Percentiles rank a stretch among this genome's conserved stretches.
phyloP scores from a whole-genome alignment of 1,284 basidiomycete genomes.

The Ustilago curta region DNA sequence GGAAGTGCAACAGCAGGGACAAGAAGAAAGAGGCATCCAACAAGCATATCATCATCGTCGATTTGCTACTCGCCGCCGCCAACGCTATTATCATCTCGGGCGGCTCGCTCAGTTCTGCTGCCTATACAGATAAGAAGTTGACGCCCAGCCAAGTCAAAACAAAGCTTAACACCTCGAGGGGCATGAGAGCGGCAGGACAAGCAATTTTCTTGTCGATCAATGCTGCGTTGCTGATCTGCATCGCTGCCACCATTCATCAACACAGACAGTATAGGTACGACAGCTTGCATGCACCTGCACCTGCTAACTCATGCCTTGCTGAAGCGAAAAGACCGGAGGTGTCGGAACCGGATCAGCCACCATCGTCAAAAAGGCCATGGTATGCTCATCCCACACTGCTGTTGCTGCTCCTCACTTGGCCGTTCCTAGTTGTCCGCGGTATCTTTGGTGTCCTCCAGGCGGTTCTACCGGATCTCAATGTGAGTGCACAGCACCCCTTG shows the following conservation, averaged over 20 bases:
- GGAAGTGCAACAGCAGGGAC: conserved; percentile 2
- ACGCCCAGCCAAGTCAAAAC: conserved; percentile 1
- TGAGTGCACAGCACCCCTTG: conserved; percentile 1
- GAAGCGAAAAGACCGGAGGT: not conserved
- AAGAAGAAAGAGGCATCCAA: not conserved
- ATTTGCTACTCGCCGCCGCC: conserved; percentile 31
- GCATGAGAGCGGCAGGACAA: conserved; percentile 30
- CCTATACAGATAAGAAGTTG: conserved; percentile 11
- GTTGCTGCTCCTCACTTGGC: conserved; percentile 43
- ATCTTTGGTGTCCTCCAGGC: conserved; percentile 43
- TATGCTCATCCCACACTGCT: conserved; percentile 35
- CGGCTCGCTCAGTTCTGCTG: conserved; percentile 22
- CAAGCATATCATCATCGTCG: not conserved
- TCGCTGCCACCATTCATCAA: conserved; percentile 28
- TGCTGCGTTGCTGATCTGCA: conserved; percentile 15
- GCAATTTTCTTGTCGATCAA: conserved; percentile 35
- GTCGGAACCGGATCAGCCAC: not conserved
- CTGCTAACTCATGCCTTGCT: not conserved
- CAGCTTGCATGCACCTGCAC: not conserved
- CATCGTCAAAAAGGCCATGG: conserved; percentile 13
- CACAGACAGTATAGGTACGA: conserved; percentile 9
- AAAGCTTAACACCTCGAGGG: conserved; percentile 10
- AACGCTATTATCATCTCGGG: conserved; percentile 44
- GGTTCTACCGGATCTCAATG: conserved; percentile 30
- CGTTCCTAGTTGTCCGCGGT: conserved; percentile 42